Conservation (phyloP, 768 basidiomycete species). For the Neoboletus brunneissimus region DNA sequence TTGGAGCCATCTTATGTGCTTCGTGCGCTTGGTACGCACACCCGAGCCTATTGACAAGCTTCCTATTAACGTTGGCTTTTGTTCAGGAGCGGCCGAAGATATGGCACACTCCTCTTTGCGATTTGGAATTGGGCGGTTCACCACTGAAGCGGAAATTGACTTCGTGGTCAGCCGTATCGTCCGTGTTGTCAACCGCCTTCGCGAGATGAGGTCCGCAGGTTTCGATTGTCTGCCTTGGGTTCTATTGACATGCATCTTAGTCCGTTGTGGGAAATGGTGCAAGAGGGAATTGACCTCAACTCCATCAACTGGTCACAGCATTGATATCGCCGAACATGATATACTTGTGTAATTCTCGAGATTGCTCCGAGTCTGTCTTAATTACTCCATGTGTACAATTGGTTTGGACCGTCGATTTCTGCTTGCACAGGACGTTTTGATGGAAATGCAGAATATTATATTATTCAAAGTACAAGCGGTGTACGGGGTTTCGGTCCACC, state of each 20-base stretch:
- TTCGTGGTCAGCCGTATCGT: conserved; percentile 89
- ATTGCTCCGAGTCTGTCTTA: conserved; percentile 9
- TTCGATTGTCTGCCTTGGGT: conserved; percentile 1
- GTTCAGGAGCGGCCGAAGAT: conserved; percentile 86
- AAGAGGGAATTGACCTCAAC: conserved; percentile 96
- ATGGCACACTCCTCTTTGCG: conserved; percentile 98
- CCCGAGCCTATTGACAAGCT: neutral
- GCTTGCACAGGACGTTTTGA: neutral
- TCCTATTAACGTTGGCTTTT: neutral
- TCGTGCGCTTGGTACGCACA: conserved; percentile 74
- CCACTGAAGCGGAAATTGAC: conserved; percentile 95
- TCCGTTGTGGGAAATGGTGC: conserved; percentile 99
- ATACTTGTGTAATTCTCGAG: neutral
- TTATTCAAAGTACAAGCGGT: neutral
- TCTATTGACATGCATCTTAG: conserved; percentile 36
- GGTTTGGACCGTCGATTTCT: neutral
- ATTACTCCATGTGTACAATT: conserved; percentile 13
- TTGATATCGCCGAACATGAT: conserved; percentile 23
- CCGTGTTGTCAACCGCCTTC: conserved; percentile 77
- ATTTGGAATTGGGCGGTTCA: conserved; percentile 97
- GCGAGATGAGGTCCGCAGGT: conserved; percentile 82
- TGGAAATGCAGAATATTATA: neutral
- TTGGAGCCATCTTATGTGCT: conserved; percentile 98
- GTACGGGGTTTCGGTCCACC: conserved; percentile 17
- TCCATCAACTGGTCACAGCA: conserved; percentile 90